These are phyloP conservation scores for Malus sieversii DNA, from an alignment of 306 rosid species.

Conservation along the genomic window DNA sequence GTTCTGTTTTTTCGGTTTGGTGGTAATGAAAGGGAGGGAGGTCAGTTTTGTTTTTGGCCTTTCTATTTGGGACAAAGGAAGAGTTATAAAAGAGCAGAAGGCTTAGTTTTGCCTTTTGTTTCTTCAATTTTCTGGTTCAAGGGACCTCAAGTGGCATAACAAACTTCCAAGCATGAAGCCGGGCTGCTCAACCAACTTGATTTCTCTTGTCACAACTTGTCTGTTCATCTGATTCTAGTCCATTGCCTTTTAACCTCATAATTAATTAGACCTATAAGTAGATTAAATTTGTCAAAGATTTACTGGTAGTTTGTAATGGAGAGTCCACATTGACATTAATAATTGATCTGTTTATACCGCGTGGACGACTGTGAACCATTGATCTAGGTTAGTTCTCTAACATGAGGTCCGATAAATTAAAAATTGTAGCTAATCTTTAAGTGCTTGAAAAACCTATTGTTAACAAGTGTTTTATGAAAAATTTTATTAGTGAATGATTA, in stretches of 20 bases:
- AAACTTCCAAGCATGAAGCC: neutral
- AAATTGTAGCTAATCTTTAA: too few species aligned
- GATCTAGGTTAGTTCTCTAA: too few species aligned
- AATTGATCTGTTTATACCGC: too few species aligned
- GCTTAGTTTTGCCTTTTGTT: neutral
- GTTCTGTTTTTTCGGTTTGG: neutral
- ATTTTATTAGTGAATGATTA: too few species aligned
- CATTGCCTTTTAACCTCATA: too few species aligned
- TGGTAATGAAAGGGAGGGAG: neutral
- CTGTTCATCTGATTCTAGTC: neutral
- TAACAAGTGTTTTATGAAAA: too few species aligned
- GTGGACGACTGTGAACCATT: neutral
- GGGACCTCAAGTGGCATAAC: neutral
- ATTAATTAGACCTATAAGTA: neutral
- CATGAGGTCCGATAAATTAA: too few species aligned
- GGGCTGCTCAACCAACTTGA: neutral
- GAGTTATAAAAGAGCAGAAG: neutral
- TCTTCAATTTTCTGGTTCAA: neutral
- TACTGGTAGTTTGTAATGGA: neutral
- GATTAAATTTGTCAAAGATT: neutral
- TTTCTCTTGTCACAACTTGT: neutral
- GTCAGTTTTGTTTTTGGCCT: neutral
- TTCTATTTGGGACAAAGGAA: neutral
- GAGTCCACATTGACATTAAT: too few species aligned
- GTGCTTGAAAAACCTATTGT: too few species aligned